phyloP scores from a whole-genome alignment of 169 alveolate species.

The Plasmodium fragile region DNA sequence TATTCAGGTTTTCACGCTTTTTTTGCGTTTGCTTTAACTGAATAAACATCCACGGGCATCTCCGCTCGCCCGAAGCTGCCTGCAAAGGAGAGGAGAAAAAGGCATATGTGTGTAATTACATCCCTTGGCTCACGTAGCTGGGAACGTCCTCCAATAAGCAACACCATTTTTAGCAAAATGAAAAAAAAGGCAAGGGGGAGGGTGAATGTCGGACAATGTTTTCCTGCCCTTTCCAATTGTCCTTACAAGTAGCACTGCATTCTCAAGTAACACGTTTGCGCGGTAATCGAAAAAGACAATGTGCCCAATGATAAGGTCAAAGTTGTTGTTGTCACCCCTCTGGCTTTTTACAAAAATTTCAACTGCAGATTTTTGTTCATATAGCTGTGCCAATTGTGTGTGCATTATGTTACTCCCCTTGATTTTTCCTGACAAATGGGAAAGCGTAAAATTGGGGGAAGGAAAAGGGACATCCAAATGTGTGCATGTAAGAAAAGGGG shows the following conservation, averaged over 20 bases:
- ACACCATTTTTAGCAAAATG: not conserved
- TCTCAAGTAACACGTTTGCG: slow-evolving; percentile 29
- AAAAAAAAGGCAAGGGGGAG: not conserved
- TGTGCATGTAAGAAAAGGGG: not conserved
- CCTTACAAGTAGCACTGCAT: slow-evolving; percentile 27
- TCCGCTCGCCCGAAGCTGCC: slow-evolving; percentile 6
- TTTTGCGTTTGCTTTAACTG: slow-evolving; percentile 42
- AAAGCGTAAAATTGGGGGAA: not conserved
- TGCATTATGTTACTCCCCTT: slow-evolving; percentile 17
- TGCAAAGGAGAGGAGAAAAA: not conserved
- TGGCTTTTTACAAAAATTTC: slow-evolving; percentile 41
- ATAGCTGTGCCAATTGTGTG: slow-evolving; percentile 26
- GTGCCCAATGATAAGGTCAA: slow-evolving; percentile 31
- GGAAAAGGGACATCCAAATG: not conserved
- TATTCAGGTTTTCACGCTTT: not conserved
- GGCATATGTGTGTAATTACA: slow-evolving; percentile 1
- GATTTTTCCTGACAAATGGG: slow-evolving; percentile 29
- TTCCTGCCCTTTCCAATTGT: not conserved
- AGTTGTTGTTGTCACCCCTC: not conserved
- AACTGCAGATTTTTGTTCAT: slow-evolving; percentile 24
- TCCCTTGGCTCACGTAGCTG: not conserved
- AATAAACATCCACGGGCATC: slow-evolving; percentile 66
- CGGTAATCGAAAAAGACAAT: slow-evolving; percentile 42
- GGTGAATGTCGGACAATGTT: not conserved
- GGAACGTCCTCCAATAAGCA: not conserved